Conservation (phyloP, 2,329 filamentous ascomycete species). For the Pseudodiploospora longispora region DNA sequence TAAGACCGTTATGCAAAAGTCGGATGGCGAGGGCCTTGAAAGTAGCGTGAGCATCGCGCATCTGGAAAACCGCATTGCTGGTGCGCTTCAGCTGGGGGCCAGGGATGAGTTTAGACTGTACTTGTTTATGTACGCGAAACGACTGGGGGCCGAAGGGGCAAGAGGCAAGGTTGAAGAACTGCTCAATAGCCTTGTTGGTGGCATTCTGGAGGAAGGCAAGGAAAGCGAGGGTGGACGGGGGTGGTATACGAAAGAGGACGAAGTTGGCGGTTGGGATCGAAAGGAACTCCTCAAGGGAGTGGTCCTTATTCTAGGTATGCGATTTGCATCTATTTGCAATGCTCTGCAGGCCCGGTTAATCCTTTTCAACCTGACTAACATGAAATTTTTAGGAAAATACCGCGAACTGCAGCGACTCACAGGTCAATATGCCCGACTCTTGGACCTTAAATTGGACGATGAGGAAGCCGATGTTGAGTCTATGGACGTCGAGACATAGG, state of each 20-base stretch:
- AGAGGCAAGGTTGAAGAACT: conserved; percentile 89
- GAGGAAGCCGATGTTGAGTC: conserved; percentile 34
- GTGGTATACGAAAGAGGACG: conserved; percentile 60
- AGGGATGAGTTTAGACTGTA: conserved; percentile 92
- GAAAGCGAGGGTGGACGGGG: conserved; percentile 29
- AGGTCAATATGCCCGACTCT: conserved; percentile 85
- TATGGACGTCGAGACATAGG: conserved; percentile 33
- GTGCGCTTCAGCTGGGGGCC: conserved; percentile 73
- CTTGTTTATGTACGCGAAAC: conserved; percentile 96
- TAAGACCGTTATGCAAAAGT: conserved; percentile 77
- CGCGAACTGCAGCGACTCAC: conserved; percentile 88
- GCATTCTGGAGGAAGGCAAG: conserved; percentile 48
- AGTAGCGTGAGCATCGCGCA: conserved; percentile 87
- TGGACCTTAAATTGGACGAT: conserved; percentile 52
- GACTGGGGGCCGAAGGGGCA: conserved; percentile 82
- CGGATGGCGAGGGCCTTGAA: conserved; percentile 89
- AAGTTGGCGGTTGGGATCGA: conserved; percentile 85
- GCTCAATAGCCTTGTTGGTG: conserved; percentile 71
- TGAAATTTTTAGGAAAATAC: conserved; percentile 64
- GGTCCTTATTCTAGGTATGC: conserved; percentile 82
- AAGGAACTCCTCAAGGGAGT: conserved; percentile 84
- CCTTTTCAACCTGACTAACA: conserved; percentile 21
- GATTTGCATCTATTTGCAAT: background rate
- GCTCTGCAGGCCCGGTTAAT: too few species aligned
- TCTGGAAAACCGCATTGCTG: conserved; percentile 88